Evolutionary conservation across 371 early-diverging fungal genomes (phyloP), one percentile per base, ranked within the genome.

Genomic region (Circinella minor): DNA sequence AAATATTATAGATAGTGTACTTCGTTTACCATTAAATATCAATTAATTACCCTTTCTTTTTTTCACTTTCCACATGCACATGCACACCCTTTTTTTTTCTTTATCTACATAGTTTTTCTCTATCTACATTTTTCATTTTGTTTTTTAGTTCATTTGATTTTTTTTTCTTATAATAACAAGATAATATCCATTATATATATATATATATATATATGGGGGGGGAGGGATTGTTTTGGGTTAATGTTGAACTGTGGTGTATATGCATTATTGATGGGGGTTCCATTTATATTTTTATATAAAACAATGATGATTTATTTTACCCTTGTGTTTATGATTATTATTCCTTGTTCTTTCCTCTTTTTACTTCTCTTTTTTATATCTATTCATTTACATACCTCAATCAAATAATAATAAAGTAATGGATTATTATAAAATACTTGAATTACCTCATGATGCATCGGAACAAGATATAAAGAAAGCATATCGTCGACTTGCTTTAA

Each of bases 381-480:
- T 43, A 6, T 43, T 43, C 43, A 9, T 43, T 3, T 2, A 43
- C 11, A 43, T 43, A 43, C 43, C 43, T 27, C 27, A 27, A 27
- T 27, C 2, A 27, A 27, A 27, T 27, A 27, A 27, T 1, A 27
- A 27, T 27, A 27, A 27, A 27, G 3, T 71, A 11, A 66, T 55
- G 36, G 76, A 79, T 54, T 79, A 77, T 64, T 79, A 83, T 55
- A 64, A 74, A 67, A 55, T 74, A 11, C 66, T 80, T 17, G 70
- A 68, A n/a, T 36, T 83, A 15, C 38, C 75, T 10, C 38, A 18
- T 14, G 74, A 78, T 27, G 81, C 84, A 34, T 55, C 47, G n/a
- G 76, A 79, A 10, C 69, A 78, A 18, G 77, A 82, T 27, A 82
- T 86, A n/a, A 80, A 77, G 60, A 82, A 80, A 64, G 80, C 86